Conservation (phyloP, 2,329 filamentous ascomycete species). For the Cladosporium austrohemisphaericum region DNA sequence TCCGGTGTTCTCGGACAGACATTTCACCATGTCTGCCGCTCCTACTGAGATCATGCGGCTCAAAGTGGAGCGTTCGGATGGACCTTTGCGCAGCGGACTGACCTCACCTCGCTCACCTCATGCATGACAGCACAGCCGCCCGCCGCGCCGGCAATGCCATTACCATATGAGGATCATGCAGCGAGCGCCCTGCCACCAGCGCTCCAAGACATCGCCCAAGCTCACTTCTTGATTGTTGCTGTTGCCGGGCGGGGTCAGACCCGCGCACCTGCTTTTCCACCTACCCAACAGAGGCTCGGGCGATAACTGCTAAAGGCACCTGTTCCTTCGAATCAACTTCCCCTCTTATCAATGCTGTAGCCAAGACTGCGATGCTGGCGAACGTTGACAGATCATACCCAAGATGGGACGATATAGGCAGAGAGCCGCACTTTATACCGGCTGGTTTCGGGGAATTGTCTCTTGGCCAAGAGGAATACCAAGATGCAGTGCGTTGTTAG, state of each 20-base stretch:
- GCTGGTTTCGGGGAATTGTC: background rate
- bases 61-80: too few relatives aligned
- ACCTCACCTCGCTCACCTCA: too few relatives aligned
- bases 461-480: slow-evolving; percentile 2
- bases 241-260: background rate
- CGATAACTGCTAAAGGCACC: background rate
- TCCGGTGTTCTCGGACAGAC: too few relatives aligned
- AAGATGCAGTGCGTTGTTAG: background rate
- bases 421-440: background rate
- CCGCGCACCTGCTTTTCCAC: slow-evolving; percentile 9
- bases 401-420: background rate
- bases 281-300: slow-evolving; percentile 11
- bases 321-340: background rate
- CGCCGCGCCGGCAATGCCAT: background rate
- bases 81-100: too few relatives aligned
- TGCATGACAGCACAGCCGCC: background rate
- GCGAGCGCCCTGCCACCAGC: background rate
- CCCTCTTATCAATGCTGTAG: slow-evolving; percentile 5
- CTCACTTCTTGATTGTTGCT: background rate
- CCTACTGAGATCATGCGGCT: too few relatives aligned
- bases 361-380: background rate
- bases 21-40: too few relatives aligned
- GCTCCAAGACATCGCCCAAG: slow-evolving; percentile 12
- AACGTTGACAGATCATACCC: slow-evolving; percentile 1
- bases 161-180: slow-evolving; percentile 1